phyloP scores from a whole-genome alignment of 2,329 filamentous ascomycete genomes.

The Aspergillus pseudotamarii region DNA sequence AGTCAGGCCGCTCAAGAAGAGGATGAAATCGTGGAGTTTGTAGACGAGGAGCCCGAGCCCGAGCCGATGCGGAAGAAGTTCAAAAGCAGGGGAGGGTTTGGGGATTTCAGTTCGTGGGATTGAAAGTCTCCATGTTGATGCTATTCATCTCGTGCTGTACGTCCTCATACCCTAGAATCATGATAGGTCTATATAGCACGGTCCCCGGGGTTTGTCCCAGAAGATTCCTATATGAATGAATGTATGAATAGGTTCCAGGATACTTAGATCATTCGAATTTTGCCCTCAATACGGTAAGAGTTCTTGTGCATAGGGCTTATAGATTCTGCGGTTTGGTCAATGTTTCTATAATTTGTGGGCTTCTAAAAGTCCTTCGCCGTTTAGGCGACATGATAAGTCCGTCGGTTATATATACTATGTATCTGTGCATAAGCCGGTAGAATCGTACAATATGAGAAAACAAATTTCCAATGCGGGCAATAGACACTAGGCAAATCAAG shows the following conservation, averaged over 20 bases:
- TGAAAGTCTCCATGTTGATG: slow-evolving; percentile 4
- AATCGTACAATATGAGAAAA: neutral
- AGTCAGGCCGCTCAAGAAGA: slow-evolving; percentile 43
- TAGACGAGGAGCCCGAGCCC: slow-evolving; percentile 63
- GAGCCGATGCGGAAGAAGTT: slow-evolving; percentile 80
- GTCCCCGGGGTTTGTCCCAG: neutral
- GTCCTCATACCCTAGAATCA: neutral
- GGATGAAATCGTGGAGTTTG: slow-evolving; percentile 63
- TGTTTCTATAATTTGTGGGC: neutral
- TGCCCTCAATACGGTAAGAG: neutral
- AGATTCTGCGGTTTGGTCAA: neutral
- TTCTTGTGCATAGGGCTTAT: neutral
- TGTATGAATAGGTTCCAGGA: neutral
- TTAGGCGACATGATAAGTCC: no score
- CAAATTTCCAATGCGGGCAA: neutral
- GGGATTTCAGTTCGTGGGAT: slow-evolving; percentile 90
- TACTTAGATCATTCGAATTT: neutral
- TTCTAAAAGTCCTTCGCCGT: neutral
- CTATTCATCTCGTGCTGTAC: neutral
- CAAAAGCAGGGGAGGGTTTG: slow-evolving; percentile 74
- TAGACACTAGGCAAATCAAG: neutral
- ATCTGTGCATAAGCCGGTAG: neutral
- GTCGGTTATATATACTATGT: no score
- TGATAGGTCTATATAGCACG: neutral
- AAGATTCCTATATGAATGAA: neutral